These are phyloP conservation scores for Dioscorea zingiberensis DNA, from an alignment of 106 monocot species.

Conservation along the genomic window DNA sequence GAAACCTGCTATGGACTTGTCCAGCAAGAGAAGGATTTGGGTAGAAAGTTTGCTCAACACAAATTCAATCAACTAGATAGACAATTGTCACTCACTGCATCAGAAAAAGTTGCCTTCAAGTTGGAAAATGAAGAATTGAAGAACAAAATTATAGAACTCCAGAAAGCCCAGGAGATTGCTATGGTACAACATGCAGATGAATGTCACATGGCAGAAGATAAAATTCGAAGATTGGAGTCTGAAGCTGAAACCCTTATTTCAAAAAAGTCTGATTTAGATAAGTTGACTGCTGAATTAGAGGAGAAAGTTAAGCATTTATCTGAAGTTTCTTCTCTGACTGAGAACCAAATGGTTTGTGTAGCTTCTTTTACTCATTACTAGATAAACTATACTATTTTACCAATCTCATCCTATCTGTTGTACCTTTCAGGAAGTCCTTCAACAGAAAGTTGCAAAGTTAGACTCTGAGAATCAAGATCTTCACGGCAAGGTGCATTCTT, in stretches of 20 bases:
- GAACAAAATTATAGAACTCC: slow-evolving; percentile 54
- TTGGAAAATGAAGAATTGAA: slow-evolving; percentile 42
- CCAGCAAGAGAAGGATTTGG: slow-evolving; percentile 59
- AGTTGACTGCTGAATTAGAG: slow-evolving; percentile 42
- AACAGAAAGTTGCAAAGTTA: slow-evolving; percentile 48
- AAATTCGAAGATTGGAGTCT: slow-evolving; percentile 46
- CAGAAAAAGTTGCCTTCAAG: slow-evolving; percentile 42
- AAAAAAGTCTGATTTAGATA: slow-evolving; percentile 53
- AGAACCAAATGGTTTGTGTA: slow-evolving; percentile 61
- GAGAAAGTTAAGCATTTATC: slow-evolving; percentile 45
- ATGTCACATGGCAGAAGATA: slow-evolving; percentile 82
- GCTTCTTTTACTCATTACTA: slow-evolving; percentile 4
- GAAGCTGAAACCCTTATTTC: slow-evolving; percentile 41
- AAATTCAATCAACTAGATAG: slow-evolving; percentile 56
- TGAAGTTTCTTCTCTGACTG: slow-evolving; percentile 40
- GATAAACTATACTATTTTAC: neutral
- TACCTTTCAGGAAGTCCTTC: slow-evolving; percentile 57
- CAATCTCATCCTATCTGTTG: slow-evolving; percentile 13
- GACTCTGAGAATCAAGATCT: slow-evolving; percentile 57
- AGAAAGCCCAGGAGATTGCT: slow-evolving; percentile 74
- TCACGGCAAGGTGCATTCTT: slow-evolving; percentile 31
- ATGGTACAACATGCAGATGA: slow-evolving; percentile 98
- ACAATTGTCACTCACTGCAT: slow-evolving; percentile 17
- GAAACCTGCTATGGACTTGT: slow-evolving; percentile 30
- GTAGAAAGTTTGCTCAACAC: slow-evolving; percentile 24